These are phyloP conservation scores for Podospora conica DNA, from an alignment of 495 filamentous ascomycete genomes.

Conservation along the genomic window DNA sequence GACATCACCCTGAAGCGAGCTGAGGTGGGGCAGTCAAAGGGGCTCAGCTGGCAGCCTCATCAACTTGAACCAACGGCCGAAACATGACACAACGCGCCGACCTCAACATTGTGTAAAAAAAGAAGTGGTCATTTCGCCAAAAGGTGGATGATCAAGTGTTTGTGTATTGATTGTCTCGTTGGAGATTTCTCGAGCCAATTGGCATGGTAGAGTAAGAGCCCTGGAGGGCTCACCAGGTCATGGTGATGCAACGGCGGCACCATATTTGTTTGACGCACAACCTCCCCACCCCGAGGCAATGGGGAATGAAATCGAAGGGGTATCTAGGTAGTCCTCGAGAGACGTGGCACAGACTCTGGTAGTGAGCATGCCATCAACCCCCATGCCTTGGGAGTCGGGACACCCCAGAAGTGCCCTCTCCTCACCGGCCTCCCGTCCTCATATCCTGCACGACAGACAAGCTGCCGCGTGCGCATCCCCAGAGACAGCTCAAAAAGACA, in stretches of 20 bases:
- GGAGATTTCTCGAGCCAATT: neutral
- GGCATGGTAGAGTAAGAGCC: neutral
- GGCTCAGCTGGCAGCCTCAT: neutral
- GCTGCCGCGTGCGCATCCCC: neutral
- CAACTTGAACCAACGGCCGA: neutral
- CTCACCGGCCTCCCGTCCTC: neutral
- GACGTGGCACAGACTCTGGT: neutral
- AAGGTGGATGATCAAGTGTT: neutral
- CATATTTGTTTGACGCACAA: neutral
- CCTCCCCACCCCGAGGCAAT: neutral
- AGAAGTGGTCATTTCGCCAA: neutral
- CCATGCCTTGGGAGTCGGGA: neutral
- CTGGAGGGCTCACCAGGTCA: neutral
- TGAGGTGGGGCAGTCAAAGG: neutral
- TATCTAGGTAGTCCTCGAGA: neutral
- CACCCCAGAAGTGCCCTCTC: neutral
- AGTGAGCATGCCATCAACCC: neutral
- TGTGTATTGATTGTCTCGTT: neutral
- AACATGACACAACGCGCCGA: neutral
- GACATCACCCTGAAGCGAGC: neutral
- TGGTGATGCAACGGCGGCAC: neutral
- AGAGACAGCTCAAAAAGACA: neutral
- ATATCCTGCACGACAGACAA: neutral
- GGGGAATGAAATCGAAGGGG: neutral
- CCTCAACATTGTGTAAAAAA: neutral